Conservation (phyloP, 2,329 filamentous ascomycete species). For the Paecilomyces variotii region DNA sequence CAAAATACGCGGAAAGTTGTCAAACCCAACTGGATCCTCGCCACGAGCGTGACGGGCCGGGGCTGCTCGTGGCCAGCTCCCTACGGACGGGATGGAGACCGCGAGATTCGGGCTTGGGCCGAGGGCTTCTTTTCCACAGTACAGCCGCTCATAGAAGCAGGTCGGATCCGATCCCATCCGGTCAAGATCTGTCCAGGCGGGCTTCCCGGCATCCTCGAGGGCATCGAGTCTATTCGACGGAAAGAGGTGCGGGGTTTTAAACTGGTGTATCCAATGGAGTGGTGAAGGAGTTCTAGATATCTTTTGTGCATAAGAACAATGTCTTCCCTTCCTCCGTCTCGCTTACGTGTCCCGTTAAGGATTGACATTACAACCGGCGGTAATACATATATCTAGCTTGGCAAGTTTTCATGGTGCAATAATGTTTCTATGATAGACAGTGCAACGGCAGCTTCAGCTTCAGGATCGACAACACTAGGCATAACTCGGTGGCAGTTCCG, state of each 20-base stretch:
- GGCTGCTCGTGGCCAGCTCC: constrained; percentile 11
- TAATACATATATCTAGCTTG: too few species aligned
- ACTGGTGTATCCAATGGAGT: background rate
- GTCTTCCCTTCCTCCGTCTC: too few species aligned
- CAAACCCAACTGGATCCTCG: constrained; percentile 19
- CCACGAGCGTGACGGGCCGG: constrained; percentile 15
- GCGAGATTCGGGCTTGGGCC: constrained; percentile 2
- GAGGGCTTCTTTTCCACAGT: background rate
- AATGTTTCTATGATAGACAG: too few species aligned
- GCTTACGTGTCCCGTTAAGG: too few species aligned
- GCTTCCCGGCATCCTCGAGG: background rate
- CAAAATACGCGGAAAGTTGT: constrained; percentile 11
- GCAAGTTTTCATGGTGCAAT: too few species aligned
- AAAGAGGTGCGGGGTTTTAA: background rate
- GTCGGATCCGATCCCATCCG: constrained; percentile 3
- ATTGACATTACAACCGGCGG: too few species aligned
- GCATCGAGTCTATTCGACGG: background rate
- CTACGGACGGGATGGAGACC: constrained; percentile 8
- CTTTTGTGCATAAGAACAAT: too few species aligned
- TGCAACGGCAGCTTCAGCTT: too few species aligned
- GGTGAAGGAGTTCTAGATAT: too few species aligned
- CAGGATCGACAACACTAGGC: too few species aligned
- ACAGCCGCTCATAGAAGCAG: constrained; percentile 3
- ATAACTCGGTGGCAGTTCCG: too few species aligned
- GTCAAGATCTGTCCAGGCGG: background rate